These are phyloP conservation scores for Fusarium equiseti DNA, from an alignment of 2,329 filamentous ascomycete species.

Conservation along the genomic window DNA sequence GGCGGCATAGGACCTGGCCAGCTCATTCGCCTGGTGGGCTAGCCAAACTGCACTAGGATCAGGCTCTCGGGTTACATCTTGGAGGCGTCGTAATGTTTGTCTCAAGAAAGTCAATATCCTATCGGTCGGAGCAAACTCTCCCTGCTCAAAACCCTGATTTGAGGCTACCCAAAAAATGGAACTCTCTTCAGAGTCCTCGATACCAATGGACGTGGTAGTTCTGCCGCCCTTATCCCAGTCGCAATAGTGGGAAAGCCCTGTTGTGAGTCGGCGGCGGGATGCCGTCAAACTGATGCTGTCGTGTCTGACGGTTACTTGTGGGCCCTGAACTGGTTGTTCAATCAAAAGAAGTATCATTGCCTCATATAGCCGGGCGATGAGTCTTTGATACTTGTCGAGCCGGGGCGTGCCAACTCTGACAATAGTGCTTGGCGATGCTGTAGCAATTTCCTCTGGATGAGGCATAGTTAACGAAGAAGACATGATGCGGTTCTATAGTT, in stretches of 20 bases:
- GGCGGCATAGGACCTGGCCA: neutral
- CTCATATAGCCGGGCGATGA: neutral
- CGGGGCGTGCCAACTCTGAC: neutral
- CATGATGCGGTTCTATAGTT: neutral
- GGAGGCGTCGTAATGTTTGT: neutral
- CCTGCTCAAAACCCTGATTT: neutral
- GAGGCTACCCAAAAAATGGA: neutral
- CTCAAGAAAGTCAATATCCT: neutral
- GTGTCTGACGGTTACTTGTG: neutral
- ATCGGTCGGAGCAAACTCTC: neutral
- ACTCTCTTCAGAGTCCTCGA: neutral
- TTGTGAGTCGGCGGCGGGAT: neutral
- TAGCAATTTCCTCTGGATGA: neutral
- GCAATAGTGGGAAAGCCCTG: neutral
- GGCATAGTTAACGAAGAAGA: neutral
- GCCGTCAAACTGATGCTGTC: neutral
- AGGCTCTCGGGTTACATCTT: neutral
- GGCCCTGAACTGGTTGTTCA: neutral
- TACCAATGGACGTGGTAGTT: neutral
- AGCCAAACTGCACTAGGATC: neutral
- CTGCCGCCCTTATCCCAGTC: neutral
- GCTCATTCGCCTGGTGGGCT: neutral
- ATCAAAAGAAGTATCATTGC: conserved; percentile 6
- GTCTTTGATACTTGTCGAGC: conserved; percentile 1
- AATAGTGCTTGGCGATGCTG: neutral